Evolutionary conservation across 768 basidiomycete species (phyloP).

Genomic region (Pleurotus djamor): DNA sequence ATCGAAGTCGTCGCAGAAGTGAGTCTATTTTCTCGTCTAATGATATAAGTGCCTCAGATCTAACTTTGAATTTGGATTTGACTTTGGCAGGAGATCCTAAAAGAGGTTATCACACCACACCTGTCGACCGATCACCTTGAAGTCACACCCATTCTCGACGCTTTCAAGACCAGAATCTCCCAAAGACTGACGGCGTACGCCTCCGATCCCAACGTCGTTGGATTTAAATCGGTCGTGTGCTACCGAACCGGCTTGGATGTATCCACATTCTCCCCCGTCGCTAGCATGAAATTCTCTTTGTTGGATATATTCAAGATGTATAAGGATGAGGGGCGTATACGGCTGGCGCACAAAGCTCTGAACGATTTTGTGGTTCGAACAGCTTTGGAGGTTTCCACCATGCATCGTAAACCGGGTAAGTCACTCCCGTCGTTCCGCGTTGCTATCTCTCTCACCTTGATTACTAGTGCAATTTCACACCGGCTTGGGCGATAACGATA

Average conservation of each 20-base stretch:
- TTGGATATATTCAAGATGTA: conserved; percentile 29
- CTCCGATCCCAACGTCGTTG: conserved; percentile 47
- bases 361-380: conserved; percentile 67
- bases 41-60: conserved; percentile 10
- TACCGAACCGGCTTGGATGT: conserved; percentile 77
- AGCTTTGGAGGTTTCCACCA: conserved; percentile 50
- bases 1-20: conserved; percentile 77
- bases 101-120: conserved; percentile 19
- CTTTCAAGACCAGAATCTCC: conserved; percentile 33
- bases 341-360: conserved; percentile 57
- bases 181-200: conserved; percentile 34
- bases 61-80: not conserved
- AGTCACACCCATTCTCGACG: conserved; percentile 15
- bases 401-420: conserved; percentile 59
- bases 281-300: conserved; percentile 27
- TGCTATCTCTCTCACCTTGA: not conserved
- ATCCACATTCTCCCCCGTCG: conserved; percentile 18
- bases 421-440: not conserved
- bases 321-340: conserved; percentile 34
- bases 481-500: conserved; percentile 75
- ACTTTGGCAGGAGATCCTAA: conserved; percentile 25
- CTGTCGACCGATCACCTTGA: conserved; percentile 13
- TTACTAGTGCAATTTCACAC: conserved; percentile 79
- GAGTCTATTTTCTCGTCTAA: conserved; percentile 9
- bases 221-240: conserved; percentile 76